A percentile compares a stretch with the other conserved stretches of the same genome.
Conservation (phyloP, 257 asterid genomes). For the Solanum pimpinellifolium region DNA sequence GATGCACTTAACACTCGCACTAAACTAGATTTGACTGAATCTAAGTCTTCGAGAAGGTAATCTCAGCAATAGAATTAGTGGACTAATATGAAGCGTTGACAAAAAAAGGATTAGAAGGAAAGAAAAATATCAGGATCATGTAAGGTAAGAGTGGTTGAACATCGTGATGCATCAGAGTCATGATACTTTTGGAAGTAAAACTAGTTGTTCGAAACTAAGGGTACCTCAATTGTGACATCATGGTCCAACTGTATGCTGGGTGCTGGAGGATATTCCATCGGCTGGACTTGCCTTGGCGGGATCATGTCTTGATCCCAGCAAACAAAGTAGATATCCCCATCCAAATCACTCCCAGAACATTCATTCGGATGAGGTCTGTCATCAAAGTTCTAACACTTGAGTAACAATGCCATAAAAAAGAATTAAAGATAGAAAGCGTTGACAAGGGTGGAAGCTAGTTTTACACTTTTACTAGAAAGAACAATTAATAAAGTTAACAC, state of each 20-base stretch:
- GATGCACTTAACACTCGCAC: neutral
- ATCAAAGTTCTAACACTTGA: neutral
- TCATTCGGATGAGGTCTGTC: conserved; percentile 93
- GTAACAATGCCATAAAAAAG: neutral
- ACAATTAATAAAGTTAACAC: neutral
- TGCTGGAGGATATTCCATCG: conserved; percentile 75
- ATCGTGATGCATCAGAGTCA: neutral
- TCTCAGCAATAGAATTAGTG: neutral
- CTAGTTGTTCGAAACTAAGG: neutral
- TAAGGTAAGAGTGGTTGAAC: neutral
- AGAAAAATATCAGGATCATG: neutral
- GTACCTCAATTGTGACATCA: conserved; percentile 75
- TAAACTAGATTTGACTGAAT: neutral
- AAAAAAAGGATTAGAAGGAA: neutral
- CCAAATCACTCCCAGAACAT: conserved; percentile 97
- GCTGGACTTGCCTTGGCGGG: conserved; percentile 30
- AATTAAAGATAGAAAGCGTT: neutral
- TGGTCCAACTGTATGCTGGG: conserved; percentile 44
- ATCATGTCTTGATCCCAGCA: conserved; percentile 80
- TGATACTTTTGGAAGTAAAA: neutral
- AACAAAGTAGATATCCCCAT: conserved; percentile 89
- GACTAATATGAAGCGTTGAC: neutral
- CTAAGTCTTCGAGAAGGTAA: neutral
- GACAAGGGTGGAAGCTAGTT: neutral
- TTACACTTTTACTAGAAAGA: neutral